Percentiles rank a stretch among this genome's conserved stretches.
These are phyloP conservation scores for Incumbomyces lentus DNA, from an alignment of 2,329 filamentous ascomycete species.

Conservation along the genomic window DNA sequence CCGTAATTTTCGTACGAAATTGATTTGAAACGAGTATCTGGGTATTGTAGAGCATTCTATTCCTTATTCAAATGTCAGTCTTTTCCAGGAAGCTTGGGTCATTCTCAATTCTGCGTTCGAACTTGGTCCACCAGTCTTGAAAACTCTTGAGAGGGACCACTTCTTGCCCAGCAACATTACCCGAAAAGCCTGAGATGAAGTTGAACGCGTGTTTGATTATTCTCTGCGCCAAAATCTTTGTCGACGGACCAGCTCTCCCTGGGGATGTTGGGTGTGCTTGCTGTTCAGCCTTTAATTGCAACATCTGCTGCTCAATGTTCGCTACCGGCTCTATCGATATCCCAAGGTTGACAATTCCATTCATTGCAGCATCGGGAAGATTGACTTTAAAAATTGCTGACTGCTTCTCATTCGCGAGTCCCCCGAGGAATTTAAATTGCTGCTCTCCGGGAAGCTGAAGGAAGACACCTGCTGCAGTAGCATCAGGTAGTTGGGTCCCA, in stretches of 20 bases:
- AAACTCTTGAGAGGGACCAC: slow-evolving; percentile 91
- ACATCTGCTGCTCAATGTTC: slow-evolving; percentile 60
- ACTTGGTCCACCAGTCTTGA: slow-evolving; percentile 96
- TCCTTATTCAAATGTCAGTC: slow-evolving; percentile 34
- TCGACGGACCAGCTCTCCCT: slow-evolving; percentile 37
- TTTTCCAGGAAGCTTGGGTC: slow-evolving; percentile 83
- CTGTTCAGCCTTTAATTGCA: slow-evolving; percentile 39
- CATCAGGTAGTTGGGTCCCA: slow-evolving; percentile 58
- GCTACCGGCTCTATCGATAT: slow-evolving; percentile 69
- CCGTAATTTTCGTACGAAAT: neutral
- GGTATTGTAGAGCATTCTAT: neutral
- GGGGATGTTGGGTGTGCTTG: slow-evolving; percentile 24
- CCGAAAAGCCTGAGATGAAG: slow-evolving; percentile 80
- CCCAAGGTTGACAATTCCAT: slow-evolving; percentile 44
- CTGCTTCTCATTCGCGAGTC: slow-evolving; percentile 79
- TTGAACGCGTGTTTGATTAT: slow-evolving; percentile 98
- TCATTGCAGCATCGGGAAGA: slow-evolving; percentile 27
- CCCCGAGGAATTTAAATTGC: slow-evolving; percentile 77
- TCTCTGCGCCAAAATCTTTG: slow-evolving; percentile 72
- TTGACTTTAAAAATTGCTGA: slow-evolving; percentile 80
- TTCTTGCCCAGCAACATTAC: slow-evolving; percentile 58
- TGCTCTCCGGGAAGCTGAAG: slow-evolving; percentile 55
- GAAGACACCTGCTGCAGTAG: slow-evolving; percentile 82
- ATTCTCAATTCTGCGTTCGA: slow-evolving; percentile 72
- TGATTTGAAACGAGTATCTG: neutral